Conservation (phyloP, 2,329 filamentous ascomycete genomes). For the Penicillium sp. region DNA sequence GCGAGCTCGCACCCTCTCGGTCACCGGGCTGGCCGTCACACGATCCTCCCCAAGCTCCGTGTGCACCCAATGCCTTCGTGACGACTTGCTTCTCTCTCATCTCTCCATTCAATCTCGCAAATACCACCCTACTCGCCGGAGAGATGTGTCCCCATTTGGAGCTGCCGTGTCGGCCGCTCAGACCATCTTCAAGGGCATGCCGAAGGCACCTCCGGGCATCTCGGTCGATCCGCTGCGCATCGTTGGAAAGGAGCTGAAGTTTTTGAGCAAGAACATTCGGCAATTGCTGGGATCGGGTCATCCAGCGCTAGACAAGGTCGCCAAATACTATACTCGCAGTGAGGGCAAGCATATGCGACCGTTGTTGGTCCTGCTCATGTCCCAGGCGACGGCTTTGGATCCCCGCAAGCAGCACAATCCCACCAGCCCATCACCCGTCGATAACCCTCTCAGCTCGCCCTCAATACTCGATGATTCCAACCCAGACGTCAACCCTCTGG, state of each 20-base stretch:
- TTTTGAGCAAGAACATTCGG: constrained; percentile 86
- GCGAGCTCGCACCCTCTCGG: constrained; percentile 37
- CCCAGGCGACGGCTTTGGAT: constrained; percentile 79
- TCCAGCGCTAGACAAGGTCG: constrained; percentile 86
- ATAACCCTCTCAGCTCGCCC: constrained; percentile 57
- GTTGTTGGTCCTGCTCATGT: constrained; percentile 93
- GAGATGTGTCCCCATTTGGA: constrained; percentile 40
- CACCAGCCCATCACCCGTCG: constrained; percentile 43
- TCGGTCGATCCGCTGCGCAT: constrained; percentile 81
- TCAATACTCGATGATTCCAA: constrained; percentile 74
- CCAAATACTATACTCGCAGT: constrained; percentile 96
- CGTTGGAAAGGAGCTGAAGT: constrained; percentile 95
- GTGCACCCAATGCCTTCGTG: constrained; percentile 41
- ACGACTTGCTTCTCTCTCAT: constrained; percentile 30
- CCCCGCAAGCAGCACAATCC: constrained; percentile 54
- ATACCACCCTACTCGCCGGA: constrained; percentile 40
- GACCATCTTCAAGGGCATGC: constrained; percentile 44
- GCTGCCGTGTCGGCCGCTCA: constrained; percentile 52
- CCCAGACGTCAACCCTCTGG: constrained; percentile 58
- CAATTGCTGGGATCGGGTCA: constrained; percentile 92
- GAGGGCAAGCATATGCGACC: constrained; percentile 97
- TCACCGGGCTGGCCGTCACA: constrained; percentile 35
- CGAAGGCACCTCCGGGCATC: constrained; percentile 51
- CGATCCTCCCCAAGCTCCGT: constrained; percentile 33
- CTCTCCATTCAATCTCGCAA: constrained; percentile 30